A percentile compares a stretch with the other conserved stretches of the same genome.
Evolutionary conservation across 2,329 filamentous ascomycete genomes (phyloP).

Genomic region (Colletotrichum spinosum): DNA sequence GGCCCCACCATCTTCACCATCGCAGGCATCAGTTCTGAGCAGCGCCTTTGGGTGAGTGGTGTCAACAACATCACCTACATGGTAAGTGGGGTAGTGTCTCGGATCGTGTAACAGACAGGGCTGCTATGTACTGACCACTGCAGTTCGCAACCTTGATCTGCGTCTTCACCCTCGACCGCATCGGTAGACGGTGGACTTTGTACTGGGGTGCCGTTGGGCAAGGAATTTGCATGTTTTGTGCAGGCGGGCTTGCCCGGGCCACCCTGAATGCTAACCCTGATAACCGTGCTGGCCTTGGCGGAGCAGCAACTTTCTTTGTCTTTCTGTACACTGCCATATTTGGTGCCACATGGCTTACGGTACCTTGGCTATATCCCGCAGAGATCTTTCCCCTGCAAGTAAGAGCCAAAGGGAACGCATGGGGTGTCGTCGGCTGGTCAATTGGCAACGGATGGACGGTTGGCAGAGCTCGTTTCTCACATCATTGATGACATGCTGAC

Average conservation of each 20-base stretch:
- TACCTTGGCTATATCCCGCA: conserved; percentile 74
- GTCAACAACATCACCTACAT: conserved; percentile 63
- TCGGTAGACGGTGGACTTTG: conserved; percentile 76
- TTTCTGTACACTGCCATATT: conserved; percentile 64
- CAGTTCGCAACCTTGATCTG: conserved; percentile 73
- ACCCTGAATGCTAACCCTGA: conserved; percentile 56
- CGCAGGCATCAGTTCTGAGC: conserved; percentile 71
- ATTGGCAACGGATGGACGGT: conserved; percentile 76
- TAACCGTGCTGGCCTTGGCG: conserved; percentile 64
- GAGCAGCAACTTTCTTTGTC: conserved; percentile 76
- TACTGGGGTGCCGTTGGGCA: conserved; percentile 76
- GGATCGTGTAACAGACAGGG: neutral
- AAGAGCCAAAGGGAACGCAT: conserved; percentile 80
- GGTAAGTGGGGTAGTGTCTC: conserved; percentile 39
- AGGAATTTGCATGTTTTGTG: conserved; percentile 75
- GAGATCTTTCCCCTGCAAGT: conserved; percentile 81
- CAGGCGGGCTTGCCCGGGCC: conserved; percentile 69
- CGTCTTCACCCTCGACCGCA: conserved; percentile 76
- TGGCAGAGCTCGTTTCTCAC: neutral
- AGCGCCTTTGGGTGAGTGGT: conserved; percentile 74
- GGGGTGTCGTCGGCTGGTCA: conserved; percentile 80
- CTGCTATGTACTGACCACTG: too few species aligned
- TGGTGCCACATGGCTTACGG: conserved; percentile 60
- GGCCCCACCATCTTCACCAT: conserved; percentile 72
- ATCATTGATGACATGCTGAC: neutral